A percentile compares a stretch with the other conserved stretches of the same genome.
Conservation (phyloP, 2,329 filamentous ascomycete genomes). For the Penicillium sp. region DNA sequence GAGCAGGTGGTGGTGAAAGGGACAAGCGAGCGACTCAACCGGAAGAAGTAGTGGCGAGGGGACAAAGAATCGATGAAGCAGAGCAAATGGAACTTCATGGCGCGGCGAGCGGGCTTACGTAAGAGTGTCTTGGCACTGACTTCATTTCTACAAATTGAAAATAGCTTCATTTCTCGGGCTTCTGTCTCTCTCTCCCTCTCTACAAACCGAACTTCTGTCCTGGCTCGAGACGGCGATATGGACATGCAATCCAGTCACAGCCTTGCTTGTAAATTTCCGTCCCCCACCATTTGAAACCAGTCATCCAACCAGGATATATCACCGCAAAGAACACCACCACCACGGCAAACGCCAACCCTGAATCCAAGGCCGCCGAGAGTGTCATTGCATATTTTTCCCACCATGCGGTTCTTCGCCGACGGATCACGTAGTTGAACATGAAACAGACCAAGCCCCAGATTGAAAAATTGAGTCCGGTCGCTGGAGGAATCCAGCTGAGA, state of each 20-base stretch:
- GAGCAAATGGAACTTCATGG: background rate
- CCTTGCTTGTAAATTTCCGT: conserved; percentile 79
- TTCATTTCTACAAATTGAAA: too few species aligned
- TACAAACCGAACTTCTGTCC: conserved; percentile 61
- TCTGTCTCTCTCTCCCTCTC: background rate
- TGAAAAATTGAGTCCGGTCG: conserved; percentile 77
- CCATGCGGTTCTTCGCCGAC: conserved; percentile 66
- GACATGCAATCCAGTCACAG: conserved; percentile 77
- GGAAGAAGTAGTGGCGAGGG: background rate
- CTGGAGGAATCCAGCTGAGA: conserved; percentile 79
- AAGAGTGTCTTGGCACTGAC: conserved; percentile 2
- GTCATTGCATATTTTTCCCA: conserved; percentile 93
- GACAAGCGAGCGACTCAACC: background rate
- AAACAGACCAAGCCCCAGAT: conserved; percentile 83
- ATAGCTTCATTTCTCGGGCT: too few species aligned
- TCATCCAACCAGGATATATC: conserved; percentile 71
- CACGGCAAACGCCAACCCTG: conserved; percentile 73
- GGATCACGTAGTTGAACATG: conserved; percentile 71
- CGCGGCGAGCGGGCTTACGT: background rate
- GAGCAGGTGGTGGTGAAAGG: too few species aligned
- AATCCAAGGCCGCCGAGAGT: conserved; percentile 74
- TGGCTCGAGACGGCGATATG: conserved; percentile 59
- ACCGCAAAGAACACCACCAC: conserved; percentile 81
- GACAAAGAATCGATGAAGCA: background rate
- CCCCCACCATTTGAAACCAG: conserved; percentile 77